Evolutionary conservation across 1,139 yeast species (phyloP), one percentile per base, ranked within the genome.

Genomic region (Diutina neorugosa): DNA sequence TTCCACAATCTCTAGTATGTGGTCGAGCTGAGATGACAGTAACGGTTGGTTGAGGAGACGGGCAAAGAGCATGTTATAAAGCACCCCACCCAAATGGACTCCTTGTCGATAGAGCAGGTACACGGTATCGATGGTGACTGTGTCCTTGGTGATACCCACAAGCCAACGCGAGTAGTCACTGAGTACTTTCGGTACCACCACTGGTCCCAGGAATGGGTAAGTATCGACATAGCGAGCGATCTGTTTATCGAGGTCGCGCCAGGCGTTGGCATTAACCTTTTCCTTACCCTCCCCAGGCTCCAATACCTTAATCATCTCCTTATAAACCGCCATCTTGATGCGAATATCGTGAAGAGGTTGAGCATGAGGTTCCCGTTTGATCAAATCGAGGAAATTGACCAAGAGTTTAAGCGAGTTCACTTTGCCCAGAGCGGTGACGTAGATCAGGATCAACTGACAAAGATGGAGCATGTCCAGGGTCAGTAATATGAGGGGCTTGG

Each of bases 391-490:
- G 16, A 46, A 27, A 37, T 46, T 46, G 12, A 46, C 60, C 53
- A 73, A 59, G 21, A 73, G 59, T 54, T 64, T 65, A 52, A 56
- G 62, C 0, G 75, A 66, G 54, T 67, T 68, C 5, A 56, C 58
- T 52, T 60, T 66, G 18, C 60, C 62, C 20, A 61, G 62, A 2
- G 63, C 58, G 47, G 63, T 62, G 52, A 60, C 60, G 23, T 27
- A 46, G 23, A 18, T 46, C 11, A 34, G 20, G 8, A 27, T 34
- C 20, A 27, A 8, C 27, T 46, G 25, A 14, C 31, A 23, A 9
- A 46, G n/a, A 18, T 46, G 27, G 14, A 46, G 18, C 40, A 46
- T 21, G 16, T 46, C 50, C 41, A 18, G 23, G 8, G 27, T 19
- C 40, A 16, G 37, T 6, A 27, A n/a, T 4, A 27, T 11, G 19